Conservation (phyloP, 1,139 yeast species). For the Hansenula sp. region DNA sequence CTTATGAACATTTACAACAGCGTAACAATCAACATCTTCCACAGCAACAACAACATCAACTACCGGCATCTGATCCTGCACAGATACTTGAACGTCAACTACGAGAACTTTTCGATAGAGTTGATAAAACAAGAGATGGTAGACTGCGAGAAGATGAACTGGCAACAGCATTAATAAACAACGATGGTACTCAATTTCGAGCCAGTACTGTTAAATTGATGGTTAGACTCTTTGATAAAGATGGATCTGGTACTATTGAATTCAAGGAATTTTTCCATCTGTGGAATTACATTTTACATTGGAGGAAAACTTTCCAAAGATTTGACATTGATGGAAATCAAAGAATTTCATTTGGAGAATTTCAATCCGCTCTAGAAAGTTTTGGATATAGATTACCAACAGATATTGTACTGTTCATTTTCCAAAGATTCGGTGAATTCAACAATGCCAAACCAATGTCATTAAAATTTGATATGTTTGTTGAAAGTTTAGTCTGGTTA, state of each 20-base stretch:
- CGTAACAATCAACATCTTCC: conserved; percentile 4
- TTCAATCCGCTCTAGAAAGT: conserved; percentile 60
- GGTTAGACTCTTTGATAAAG: conserved; percentile 61
- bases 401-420: conserved; percentile 58
- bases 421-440: conserved; percentile 51
- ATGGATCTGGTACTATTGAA: conserved; percentile 44
- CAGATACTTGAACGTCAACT: conserved; percentile 46
- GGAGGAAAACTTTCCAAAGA: conserved; percentile 61
- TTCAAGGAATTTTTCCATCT: conserved; percentile 68
- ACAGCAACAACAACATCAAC: conserved; percentile 10
- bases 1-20: conserved; percentile 13
- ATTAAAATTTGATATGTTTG: conserved; percentile 77
- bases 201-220: conserved; percentile 60
- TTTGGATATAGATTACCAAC: conserved; percentile 67
- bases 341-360: conserved; percentile 64
- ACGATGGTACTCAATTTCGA: conserved; percentile 58
- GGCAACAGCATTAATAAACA: conserved; percentile 58
- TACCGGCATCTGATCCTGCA: conserved; percentile 11
- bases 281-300: conserved; percentile 72
- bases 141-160: conserved; percentile 56
- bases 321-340: conserved; percentile 62
- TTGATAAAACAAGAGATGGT: conserved; percentile 54
- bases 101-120: conserved; percentile 51
- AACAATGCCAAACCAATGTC: conserved; percentile 40
- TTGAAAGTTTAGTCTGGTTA: conserved; percentile 74